Percentiles rank a stretch among this genome's conserved stretches.
Evolutionary conservation across 2,329 filamentous ascomycete genomes (phyloP).

Genomic region (Trichophyton verrucosum): DNA sequence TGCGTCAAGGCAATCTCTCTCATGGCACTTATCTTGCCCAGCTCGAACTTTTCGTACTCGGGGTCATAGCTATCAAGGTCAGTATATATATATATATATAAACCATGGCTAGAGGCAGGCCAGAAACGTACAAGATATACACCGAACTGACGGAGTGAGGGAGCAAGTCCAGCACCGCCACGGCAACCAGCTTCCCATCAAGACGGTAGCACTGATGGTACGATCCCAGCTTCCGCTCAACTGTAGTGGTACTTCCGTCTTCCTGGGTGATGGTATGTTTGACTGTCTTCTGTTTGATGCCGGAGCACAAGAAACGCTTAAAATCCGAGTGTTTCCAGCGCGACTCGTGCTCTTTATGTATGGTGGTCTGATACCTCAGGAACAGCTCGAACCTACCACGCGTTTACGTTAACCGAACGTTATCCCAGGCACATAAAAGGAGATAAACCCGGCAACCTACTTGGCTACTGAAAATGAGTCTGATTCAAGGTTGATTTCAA

Average conservation of each 20-base stretch:
- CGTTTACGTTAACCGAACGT: neutral
- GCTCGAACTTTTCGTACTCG: conserved; percentile 48
- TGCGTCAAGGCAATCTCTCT: conserved; percentile 46
- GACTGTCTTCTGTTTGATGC: conserved; percentile 29
- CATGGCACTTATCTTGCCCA: conserved; percentile 51
- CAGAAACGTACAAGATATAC: conserved; percentile 35
- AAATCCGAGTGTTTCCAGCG: conserved; percentile 35
- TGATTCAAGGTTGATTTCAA: conserved; percentile 37
- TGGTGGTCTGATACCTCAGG: conserved; percentile 34
- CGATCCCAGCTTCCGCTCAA: conserved; percentile 35
- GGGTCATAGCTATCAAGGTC: conserved; percentile 40
- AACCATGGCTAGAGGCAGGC: neutral
- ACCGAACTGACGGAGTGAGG: conserved; percentile 39
- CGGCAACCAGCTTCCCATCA: conserved; percentile 38
- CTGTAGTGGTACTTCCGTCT: conserved; percentile 12
- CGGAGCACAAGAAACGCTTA: conserved; percentile 37
- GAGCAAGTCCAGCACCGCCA: conserved; percentile 37
- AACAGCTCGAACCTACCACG: conserved; percentile 32
- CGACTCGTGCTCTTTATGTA: conserved; percentile 35
- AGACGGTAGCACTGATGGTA: conserved; percentile 41
- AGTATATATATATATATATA: no score
- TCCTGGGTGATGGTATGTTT: conserved; percentile 16
- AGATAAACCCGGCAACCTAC: conserved; percentile 17
- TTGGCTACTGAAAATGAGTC: conserved; percentile 37
- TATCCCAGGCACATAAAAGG: neutral